Base-by-base conservation (phyloP, 2,329 filamentous ascomycete genomes). In the Leptographium radiaticola region DNA sequence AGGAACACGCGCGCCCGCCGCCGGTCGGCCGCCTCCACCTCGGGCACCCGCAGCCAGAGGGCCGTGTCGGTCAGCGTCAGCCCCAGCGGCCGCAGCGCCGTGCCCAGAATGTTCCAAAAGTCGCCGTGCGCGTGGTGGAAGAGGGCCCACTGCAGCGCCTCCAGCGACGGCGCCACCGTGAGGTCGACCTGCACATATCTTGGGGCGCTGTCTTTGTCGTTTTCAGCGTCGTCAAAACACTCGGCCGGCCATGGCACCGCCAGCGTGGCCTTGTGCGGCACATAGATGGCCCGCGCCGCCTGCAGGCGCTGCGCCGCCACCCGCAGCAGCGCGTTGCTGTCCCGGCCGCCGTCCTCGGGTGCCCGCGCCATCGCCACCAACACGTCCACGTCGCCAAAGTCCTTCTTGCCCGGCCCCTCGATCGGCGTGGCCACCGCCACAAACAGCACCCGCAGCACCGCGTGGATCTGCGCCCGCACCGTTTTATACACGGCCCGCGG, bases 61-160 rank as follows among this genome's bases (percentile, higher is more conserved):
- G 80, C 84, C 13, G 64, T 65, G 51, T 87, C 78, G 59, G 81
- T 83, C 30, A 80, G 69, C 0, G 79, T 85, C 9, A 93, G 75
- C 2, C 86, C 86, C 39, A 80, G 76, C 0, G 75, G 76, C 0
- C 83, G 75, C 57, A 87, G 79, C 10, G 86, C 79, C 10, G 76
- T 72, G 6, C 86, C 84, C 0, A 91, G 63, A 10, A 81, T 64
- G 56, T 79, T 84, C 75, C 82, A 82, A 0, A 81, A 54, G 60
- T 91, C 87, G n/a, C 85, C 84, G 60, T 91, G 87, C 0, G 79
- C 76, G 42, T 84, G 74, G 59, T 80, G 80, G 67, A 89, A 89
- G 4, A 79, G 66, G 40, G 75, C 72, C 86, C 86, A 91, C 34
- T 73, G 70, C 57, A 77, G 73, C 52, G 66, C 60, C 15, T 68